phyloP scores from a whole-genome alignment of 1,284 basidiomycete species.

The Leccinum colubrinum region DNA sequence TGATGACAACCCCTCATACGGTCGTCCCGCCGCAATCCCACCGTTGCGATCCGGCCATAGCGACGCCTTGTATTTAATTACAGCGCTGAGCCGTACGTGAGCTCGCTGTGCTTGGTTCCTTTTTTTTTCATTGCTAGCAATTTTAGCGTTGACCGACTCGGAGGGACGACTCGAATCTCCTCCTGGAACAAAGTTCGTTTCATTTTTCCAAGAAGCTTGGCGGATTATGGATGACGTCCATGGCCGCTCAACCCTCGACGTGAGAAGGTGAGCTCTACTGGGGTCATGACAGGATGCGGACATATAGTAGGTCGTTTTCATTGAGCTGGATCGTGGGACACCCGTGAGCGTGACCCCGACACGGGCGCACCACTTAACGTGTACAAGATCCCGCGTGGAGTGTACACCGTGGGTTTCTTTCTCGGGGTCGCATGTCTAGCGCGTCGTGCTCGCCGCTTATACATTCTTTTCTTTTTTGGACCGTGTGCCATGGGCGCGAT shows the following conservation, averaged over 20 bases:
- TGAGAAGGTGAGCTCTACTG: conserved; percentile 4
- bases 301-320: not conserved
- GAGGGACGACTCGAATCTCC: not conserved
- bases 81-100: not conserved
- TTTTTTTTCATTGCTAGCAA: not conserved
- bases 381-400: no score
- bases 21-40: not conserved
- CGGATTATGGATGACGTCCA: no score
- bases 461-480: no score
- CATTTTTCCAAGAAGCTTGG: not conserved
- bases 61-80: conserved; percentile 20
- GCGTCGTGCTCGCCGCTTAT: no score
- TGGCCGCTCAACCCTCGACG: conserved; percentile 12
- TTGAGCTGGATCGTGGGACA: conserved; percentile 18
- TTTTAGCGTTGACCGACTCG: not conserved
- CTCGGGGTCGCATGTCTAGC: no score
- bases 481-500: no score
- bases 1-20: not conserved
- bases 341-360: not conserved
- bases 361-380: no score
- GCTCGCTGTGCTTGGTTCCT: conserved; percentile 2
- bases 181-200: not conserved
- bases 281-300: not conserved
- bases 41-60: not conserved
- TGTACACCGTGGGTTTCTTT: no score